Conservation (phyloP, 169 alveolate species). For the Cryptosporidium felis region DNA sequence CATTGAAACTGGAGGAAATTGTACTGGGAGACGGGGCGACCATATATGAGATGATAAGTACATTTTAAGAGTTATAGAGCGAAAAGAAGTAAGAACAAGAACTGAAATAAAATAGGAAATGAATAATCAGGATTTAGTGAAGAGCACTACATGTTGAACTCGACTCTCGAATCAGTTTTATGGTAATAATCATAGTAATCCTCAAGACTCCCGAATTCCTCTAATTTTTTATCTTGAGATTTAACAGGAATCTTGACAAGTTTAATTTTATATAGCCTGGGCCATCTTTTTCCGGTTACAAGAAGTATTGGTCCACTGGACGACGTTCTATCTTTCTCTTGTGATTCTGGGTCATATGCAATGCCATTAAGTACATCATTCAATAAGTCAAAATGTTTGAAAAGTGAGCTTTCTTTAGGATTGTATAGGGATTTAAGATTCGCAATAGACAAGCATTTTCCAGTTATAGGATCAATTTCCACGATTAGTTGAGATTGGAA, state of each 20-base stretch:
- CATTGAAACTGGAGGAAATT: slow-evolving; percentile 16
- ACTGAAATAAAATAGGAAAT: background rate
- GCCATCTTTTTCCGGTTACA: slow-evolving; percentile 71
- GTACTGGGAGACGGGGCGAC: slow-evolving; percentile 34
- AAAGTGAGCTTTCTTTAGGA: slow-evolving; percentile 32
- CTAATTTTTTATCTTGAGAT: background rate
- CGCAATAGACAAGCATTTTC: slow-evolving; percentile 36
- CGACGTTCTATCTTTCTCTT: background rate
- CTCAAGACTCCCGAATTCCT: background rate
- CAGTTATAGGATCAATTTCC: slow-evolving; percentile 53
- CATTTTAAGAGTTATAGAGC: too few relatives aligned
- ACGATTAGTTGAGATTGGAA: slow-evolving; percentile 26
- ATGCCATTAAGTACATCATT: slow-evolving; percentile 67
- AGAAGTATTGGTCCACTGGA: slow-evolving; percentile 22
- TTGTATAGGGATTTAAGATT: slow-evolving; percentile 10
- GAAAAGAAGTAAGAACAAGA: background rate
- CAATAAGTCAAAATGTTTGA: slow-evolving; percentile 13
- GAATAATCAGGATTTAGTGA: background rate
- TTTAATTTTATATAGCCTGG: slow-evolving; percentile 37
- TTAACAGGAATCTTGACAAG: background rate
- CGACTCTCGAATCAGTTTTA: background rate
- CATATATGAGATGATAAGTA: slow-evolving; percentile 59
- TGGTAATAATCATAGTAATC: background rate
- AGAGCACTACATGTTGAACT: background rate
- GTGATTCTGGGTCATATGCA: slow-evolving; percentile 42